Base-by-base conservation (phyloP, 345 rosid genomes). In the Sonneratia caseolaris region DNA sequence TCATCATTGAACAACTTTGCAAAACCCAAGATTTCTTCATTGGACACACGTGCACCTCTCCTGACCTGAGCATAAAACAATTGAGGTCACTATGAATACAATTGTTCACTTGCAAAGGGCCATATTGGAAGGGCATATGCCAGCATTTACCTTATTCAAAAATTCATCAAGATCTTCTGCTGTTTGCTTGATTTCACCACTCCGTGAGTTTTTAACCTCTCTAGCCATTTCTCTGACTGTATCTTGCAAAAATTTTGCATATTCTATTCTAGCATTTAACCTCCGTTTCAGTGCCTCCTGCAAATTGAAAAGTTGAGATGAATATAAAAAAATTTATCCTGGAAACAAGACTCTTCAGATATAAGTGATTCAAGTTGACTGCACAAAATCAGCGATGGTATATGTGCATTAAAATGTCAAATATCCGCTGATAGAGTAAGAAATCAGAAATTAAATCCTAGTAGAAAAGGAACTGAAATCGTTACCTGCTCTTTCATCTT, bases 181-280 rank as follows among this genome's bases (percentile, higher is more conserved):
- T 6, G 89, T 89, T 78, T 82, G 75, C 79, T 81, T 85, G 11
- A 71, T 53, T 70, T 92, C 97, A 66, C 96, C 97, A 78, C 86
- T 86, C 75, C 87, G 82, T 5, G 96, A 84, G 75, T 87, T 89
- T 72, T 90, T 88, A 75, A 89, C 88, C 82, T 92, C 97, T 74
- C 86, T 92, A 43, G 97, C 96, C 97, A 92, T 92, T 87, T 89
- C 96, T 81, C 81, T 88, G 68, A 86, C 97, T 1, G 96, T 92
- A 49, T 92, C 96, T 78, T 89, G 91, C 64, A 89, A 89, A 84
- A 89, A 89, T 80, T 85, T 89, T 71, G 94, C 94, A 35, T 89
- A 89, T 73, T 87, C 94, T 69, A 89, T 89, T 71, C 91, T 84
- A 36, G 91, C 91, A 67, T 77, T 76, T 71, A 89, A 71, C 78